phyloP scores from a whole-genome alignment of 139 green algal species.

The Coccomyxa sp. region DNA sequence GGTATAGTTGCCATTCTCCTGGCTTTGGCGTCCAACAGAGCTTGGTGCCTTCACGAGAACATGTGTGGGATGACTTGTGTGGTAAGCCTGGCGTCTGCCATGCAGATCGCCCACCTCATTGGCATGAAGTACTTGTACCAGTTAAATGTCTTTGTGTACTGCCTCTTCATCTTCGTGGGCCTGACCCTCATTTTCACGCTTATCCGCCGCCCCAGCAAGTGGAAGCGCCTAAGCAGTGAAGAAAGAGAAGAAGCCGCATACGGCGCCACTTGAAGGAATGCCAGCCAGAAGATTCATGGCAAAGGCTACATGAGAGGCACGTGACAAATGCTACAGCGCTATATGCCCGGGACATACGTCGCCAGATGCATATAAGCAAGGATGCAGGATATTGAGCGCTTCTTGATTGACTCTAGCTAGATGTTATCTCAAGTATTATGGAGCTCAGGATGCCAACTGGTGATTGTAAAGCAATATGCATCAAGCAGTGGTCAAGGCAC shows the following conservation, averaged over 20 bases:
- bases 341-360: too few relatives aligned
- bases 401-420: too few relatives aligned
- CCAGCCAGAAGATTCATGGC: too few relatives aligned
- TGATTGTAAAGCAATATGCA: too few relatives aligned
- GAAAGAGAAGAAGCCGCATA: constrained; percentile 16
- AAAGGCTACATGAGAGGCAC: too few relatives aligned
- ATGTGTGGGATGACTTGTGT: neutral
- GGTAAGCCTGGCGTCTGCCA: neutral
- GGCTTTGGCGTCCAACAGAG: neutral
- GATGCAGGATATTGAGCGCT: too few relatives aligned
- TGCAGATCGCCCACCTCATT: constrained; percentile 63
- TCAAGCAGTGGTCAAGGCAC: too few relatives aligned
- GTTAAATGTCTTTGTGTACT: constrained; percentile 81
- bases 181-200: constrained; percentile 35
- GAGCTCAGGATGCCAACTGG: too few relatives aligned
- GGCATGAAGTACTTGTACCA: constrained; percentile 87
- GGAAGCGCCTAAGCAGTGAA: constrained; percentile 50
- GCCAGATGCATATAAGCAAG: too few relatives aligned
- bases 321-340: too few relatives aligned
- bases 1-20: neutral
- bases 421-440: too few relatives aligned
- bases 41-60: neutral
- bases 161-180: constrained; percentile 45
- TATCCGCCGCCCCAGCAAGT: constrained; percentile 44
- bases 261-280: too few relatives aligned